Evolutionary conservation across 2,329 filamentous ascomycete genomes (phyloP).

Genomic region (Ilyonectria robusta): DNA sequence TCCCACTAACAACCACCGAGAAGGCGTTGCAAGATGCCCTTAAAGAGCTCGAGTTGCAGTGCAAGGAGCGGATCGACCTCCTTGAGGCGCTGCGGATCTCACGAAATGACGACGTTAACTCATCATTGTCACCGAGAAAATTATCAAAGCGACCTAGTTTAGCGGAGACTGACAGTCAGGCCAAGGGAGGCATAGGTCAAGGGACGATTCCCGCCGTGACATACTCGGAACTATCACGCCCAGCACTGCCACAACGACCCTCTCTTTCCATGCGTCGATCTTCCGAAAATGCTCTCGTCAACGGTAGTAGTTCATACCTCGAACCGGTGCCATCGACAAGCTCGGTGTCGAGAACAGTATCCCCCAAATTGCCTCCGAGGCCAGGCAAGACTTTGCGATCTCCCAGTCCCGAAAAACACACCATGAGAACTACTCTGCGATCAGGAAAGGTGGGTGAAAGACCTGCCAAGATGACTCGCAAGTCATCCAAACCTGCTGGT

Average conservation of each 20-base stretch:
- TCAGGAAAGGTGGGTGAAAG: conserved; percentile 63
- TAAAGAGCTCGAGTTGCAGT: conserved; percentile 87
- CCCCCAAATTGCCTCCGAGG: conserved; percentile 51
- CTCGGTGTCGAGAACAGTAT: conserved; percentile 48
- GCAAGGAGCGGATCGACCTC: conserved; percentile 92
- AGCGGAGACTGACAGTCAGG: conserved; percentile 38
- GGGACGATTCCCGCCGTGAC: conserved; percentile 86
- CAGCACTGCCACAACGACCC: conserved; percentile 70
- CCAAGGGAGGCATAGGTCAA: conserved; percentile 79
- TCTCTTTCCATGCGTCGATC: conserved; percentile 68
- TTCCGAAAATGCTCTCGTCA: conserved; percentile 62
- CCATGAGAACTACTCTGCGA: conserved; percentile 73
- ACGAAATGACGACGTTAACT: conserved; percentile 57
- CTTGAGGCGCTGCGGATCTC: conserved; percentile 83
- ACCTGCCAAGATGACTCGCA: conserved; percentile 55
- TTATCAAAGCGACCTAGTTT: conserved; percentile 40
- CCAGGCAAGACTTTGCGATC: conserved; percentile 61
- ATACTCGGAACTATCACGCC: conserved; percentile 86
- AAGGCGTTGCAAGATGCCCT: conserved; percentile 86
- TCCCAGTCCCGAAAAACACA: conserved; percentile 73
- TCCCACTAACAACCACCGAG: conserved; percentile 85
- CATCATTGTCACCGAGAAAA: conserved; percentile 40
- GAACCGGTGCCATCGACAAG: conserved; percentile 30
- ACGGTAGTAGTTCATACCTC: conserved; percentile 46
- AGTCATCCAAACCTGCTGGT: conserved; percentile 57